Conservation (phyloP, 108 stramenopile species). For the Cyclotella sp. region DNA sequence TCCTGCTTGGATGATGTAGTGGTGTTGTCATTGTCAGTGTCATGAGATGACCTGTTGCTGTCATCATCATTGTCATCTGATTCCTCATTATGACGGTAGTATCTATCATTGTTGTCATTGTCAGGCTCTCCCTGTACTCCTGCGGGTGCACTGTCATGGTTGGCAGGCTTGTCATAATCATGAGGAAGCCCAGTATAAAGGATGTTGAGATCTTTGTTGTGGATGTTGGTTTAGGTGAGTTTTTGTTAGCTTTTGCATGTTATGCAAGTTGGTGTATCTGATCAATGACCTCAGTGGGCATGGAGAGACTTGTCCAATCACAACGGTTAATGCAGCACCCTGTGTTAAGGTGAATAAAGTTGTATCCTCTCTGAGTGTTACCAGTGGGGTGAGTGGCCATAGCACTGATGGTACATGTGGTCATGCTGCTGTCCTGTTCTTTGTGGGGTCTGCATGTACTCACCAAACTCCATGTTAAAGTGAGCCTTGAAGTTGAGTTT, state of each 20-base stretch:
- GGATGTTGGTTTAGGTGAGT: background rate
- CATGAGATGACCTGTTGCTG: too few species aligned
- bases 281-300: background rate
- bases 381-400: background rate
- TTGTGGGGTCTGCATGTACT: conserved; percentile 57
- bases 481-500: conserved; percentile 9
- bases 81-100: background rate
- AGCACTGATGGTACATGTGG: background rate
- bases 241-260: background rate
- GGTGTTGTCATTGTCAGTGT: too few species aligned
- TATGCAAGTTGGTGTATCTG: background rate
- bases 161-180: background rate
- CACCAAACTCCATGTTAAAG: conserved; percentile 42
- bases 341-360: background rate
- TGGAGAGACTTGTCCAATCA: background rate
- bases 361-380: background rate
- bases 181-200: background rate
- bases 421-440: conserved; percentile 12
- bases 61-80: too few species aligned
- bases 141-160: background rate
- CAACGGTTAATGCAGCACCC: background rate
- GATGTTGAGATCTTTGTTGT: background rate
- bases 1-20: too few species aligned
- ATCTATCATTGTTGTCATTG: background rate
- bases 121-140: background rate